Evolutionary conservation across 257 asterid species (phyloP).

Genomic region (Parsonsia alboflavescens): DNA sequence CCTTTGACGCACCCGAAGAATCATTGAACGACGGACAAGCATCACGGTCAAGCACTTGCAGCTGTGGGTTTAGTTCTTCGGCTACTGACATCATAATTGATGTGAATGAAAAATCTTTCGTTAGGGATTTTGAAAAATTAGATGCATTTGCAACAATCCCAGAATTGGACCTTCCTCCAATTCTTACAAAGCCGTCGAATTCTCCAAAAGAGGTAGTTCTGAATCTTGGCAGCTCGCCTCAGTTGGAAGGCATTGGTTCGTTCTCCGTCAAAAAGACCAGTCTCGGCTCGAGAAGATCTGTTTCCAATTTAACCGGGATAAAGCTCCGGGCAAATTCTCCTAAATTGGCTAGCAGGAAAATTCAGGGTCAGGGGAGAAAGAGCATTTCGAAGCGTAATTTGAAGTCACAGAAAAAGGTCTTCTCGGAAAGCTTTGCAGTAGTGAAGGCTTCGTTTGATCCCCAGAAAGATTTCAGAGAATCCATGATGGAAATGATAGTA

Average conservation of each 20-base stretch:
- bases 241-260: no score
- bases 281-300: conserved; percentile 39
- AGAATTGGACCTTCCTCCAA: conserved; percentile 55
- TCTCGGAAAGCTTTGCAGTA: conserved; percentile 64
- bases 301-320: conserved; percentile 48
- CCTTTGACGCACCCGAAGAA: conserved; percentile 17
- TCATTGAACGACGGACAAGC: conserved; percentile 19
- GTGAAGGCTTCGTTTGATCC: conserved; percentile 89
- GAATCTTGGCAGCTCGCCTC: no score
- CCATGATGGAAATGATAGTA: conserved; percentile 88
- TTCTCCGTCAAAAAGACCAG: background rate
- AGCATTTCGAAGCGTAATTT: conserved; percentile 24
- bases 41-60: conserved; percentile 36
- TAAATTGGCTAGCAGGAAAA: conserved; percentile 32
- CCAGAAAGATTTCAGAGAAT: conserved; percentile 71
- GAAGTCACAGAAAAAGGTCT: conserved; percentile 21
- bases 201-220: conserved; percentile 6
- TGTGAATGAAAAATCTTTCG: conserved; percentile 30
- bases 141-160: conserved; percentile 30
- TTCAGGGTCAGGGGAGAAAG: conserved; percentile 29
- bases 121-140: conserved; percentile 7
- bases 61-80: conserved; percentile 39
- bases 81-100: conserved; percentile 55
- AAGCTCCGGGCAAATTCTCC: conserved; percentile 46
- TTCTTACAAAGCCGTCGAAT: conserved; percentile 40